phyloP scores from a whole-genome alignment of 495 filamentous ascomycete species.

The Annulohypoxylon stygium region DNA sequence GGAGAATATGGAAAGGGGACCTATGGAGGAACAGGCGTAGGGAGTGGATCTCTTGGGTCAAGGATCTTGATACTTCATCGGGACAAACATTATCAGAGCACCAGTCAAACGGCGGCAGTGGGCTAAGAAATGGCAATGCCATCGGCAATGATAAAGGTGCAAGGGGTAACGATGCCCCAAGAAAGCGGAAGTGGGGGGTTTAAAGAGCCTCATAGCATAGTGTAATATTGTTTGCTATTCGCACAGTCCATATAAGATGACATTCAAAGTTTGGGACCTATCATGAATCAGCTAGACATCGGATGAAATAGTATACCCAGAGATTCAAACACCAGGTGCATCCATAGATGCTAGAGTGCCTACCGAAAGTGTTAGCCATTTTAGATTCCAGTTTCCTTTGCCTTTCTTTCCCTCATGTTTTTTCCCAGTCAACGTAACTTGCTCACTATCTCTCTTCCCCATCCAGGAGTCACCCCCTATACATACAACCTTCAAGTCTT shows the following conservation, averaged over 20 bases:
- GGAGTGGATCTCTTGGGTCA: conserved; percentile 79
- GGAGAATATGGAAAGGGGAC: conserved; percentile 94
- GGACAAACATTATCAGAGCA: conserved; percentile 16
- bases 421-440: neutral
- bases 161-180: conserved; percentile 6
- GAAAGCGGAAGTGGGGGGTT: conserved; percentile 22
- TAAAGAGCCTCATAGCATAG: neutral
- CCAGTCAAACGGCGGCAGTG: conserved; percentile 16
- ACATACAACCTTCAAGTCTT: neutral
- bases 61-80: conserved; percentile 59
- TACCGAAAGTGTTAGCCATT: neutral
- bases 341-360: no score
- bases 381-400: neutral
- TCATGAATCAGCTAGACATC: neutral
- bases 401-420: neutral
- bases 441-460: neutral
- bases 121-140: conserved; percentile 15
- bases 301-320: neutral
- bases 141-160: conserved; percentile 11
- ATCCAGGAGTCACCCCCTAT: neutral
- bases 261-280: neutral
- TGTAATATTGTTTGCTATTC: neutral
- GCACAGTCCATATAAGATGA: neutral
- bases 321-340: neutral
- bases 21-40: conserved; percentile 71